Evolutionary conservation across 805 yeast genomes (phyloP), one percentile per base, ranked within the genome.

Genomic region (Metschnikowia santaceciliae): DNA sequence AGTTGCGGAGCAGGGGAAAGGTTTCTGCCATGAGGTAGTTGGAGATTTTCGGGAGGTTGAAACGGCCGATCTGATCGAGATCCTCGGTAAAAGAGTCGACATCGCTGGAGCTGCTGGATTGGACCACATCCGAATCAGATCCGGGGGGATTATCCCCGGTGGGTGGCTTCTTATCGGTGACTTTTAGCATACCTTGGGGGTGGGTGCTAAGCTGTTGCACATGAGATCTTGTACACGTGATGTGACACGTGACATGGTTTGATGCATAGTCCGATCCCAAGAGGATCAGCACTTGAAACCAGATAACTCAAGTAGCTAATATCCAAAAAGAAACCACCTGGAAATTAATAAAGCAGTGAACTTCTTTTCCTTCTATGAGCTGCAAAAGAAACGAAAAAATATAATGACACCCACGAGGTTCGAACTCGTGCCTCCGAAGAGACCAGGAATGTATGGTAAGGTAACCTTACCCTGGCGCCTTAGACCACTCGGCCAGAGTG

Each of bases 11-110:
- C 42, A 62, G 65, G 41, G 58, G 58, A n/a, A 57, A 50, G 33
- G 32, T 50, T 14, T 56, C 60, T 19, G 49, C 49, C 49, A 43
- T 53, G 10, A 52, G 20, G 42, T 54, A 56, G 11, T 46, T 32
- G 20, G 55, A 47, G 30, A 55, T 19, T 15, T 39, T 44, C 6
- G 60, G 57, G 38, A 74, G 49, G 47, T 74, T 74, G 49, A 72
- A 62, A 32, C 70, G 60, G 0, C 87, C 87, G 15, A 82, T 77
- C 53, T 72, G 77, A 48, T 82, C 81, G 46, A 82, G 63, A 8
- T 79, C 80, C 20, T 66, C 69, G 0, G 79, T 70, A 33, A 80
- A 55, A 0, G 78, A 74, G 57, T 54, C 61, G 44, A 49, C 35
- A 11, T 55, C 61, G 40, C 59, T 57, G 44, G 50, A 53, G 43